Conservation (phyloP, 306 rosid genomes). For the Ziziphus jujuba region DNA sequence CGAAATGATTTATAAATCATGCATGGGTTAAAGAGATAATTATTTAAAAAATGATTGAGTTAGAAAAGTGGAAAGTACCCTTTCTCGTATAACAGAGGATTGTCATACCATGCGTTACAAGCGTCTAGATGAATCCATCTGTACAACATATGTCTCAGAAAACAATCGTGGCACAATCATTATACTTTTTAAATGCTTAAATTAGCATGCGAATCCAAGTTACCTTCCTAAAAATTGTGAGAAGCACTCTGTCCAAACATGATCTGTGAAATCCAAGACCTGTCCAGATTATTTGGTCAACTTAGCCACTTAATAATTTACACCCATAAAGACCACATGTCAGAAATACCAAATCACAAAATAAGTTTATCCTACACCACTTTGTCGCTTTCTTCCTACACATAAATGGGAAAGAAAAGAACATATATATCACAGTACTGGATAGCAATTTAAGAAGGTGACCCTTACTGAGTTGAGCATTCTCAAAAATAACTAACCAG, state of each 20-base stretch:
- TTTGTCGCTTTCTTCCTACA: neutral
- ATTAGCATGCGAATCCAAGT: conserved; percentile 14
- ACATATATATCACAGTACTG: neutral
- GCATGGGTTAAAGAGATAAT: conserved; percentile 17
- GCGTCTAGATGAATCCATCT: conserved; percentile 99
- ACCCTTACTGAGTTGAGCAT: neutral
- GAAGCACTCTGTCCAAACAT: conserved; percentile 98
- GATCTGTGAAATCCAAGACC: conserved; percentile 82
- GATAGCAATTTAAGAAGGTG: neutral
- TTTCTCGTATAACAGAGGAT: conserved; percentile 85
- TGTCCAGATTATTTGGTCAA: conserved; percentile 27
- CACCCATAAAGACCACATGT: no score
- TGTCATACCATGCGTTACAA: conserved; percentile 81
- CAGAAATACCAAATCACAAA: no score
- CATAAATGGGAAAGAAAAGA: conserved; percentile 8
- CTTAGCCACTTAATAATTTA: neutral
- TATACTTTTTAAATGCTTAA: conserved; percentile 5
- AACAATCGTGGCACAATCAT: conserved; percentile 9
- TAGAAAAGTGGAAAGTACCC: conserved; percentile 51
- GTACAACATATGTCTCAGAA: conserved; percentile 38
- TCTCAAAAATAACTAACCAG: conserved; percentile 53
- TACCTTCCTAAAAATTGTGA: conserved; percentile 77
- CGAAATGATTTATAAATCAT: conserved; percentile 20
- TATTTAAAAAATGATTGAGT: conserved; percentile 14
- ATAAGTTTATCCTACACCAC: neutral